phyloP scores from a whole-genome alignment of 805 yeast genomes.

The Ogataea trehalophila region DNA sequence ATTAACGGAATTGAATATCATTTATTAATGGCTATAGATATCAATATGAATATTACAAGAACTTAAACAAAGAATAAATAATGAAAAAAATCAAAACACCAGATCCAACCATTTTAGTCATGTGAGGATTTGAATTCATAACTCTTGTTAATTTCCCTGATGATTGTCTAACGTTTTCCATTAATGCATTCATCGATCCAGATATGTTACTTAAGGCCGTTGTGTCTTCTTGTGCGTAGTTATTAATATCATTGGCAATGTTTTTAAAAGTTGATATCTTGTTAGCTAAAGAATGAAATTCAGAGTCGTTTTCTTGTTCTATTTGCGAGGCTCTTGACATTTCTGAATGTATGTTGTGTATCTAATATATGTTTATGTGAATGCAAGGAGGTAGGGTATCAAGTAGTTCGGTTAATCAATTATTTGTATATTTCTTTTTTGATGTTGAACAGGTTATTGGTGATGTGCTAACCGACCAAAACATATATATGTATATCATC shows the following conservation, averaged over 20 bases:
- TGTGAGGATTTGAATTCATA: slow-evolving; percentile 52
- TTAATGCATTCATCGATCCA: slow-evolving; percentile 46
- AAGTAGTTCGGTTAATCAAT: no score
- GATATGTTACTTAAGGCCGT: slow-evolving; percentile 38
- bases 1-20: neutral
- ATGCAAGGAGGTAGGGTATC: no score
- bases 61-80: slow-evolving; percentile 49
- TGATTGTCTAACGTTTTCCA: slow-evolving; percentile 45
- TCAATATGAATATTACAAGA: slow-evolving; percentile 25
- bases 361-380: no score
- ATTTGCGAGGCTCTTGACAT: slow-evolving; percentile 29
- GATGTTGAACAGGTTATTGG: no score
- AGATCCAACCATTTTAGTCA: slow-evolving; percentile 54
- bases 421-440: no score
- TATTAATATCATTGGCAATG: slow-evolving; percentile 64
- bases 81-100: slow-evolving; percentile 52
- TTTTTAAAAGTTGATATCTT: slow-evolving; percentile 60
- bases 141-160: slow-evolving; percentile 51
- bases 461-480: no score
- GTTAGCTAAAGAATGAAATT: slow-evolving; percentile 58
- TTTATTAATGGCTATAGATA: neutral
- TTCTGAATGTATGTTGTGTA: neutral
- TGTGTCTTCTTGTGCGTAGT: slow-evolving; percentile 54
- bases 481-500: no score
- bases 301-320: slow-evolving; percentile 51